Base-by-base conservation (phyloP, 1,284 basidiomycete species). In the Sanghuangporus sanghuang region DNA sequence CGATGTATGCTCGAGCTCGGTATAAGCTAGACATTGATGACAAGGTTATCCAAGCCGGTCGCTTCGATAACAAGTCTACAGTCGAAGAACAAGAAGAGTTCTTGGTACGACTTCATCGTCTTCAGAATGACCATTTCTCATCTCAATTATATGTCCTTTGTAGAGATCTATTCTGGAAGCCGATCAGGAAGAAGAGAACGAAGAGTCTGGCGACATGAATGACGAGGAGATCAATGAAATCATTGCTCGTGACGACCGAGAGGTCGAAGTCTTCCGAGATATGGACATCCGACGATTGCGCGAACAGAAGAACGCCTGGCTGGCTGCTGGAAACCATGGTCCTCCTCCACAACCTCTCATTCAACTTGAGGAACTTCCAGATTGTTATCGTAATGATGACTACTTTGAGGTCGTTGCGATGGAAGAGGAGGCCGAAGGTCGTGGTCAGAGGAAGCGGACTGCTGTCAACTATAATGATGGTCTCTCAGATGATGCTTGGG, bases 1-100 rank as follows among this genome's bases (percentile, higher is more conserved):
- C 95, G 8, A 98, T 98, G 83, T 89, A 97, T 69, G 91, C 93
- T 55, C 87, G 95, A 68, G 97, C 97, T 2, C 89, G 95, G 67
- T 93, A 89, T 77, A 99, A 99, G 82, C 89, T 99, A 59, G 96
- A 98, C 72, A 97, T 99, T 73, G 97, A 99, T 75, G 96, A 97
- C 79, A 99, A 99, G 77, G 96, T 99, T 77, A 97, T 98, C 71
- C 95, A 98, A 79, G 96, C 96, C 59, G 96, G 96, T 83, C 94
- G 95, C 65, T 99, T 98, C 81, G 97, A 99, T 76, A 97, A 99
- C 77, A 96, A 98, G 77, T 97, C 96, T 18, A 97, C 95, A 1
- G 92, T 94, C 66, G 96, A 97, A 73, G 97, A 99, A 75, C 95
- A 97, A 71, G 97, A 99, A 73, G 90, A 94, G 72, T 90, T 96